A percentile compares a stretch with the other conserved stretches of the same genome.
Conservation (phyloP, 169 alveolate genomes). For the Plasmodium knowlesi region DNA sequence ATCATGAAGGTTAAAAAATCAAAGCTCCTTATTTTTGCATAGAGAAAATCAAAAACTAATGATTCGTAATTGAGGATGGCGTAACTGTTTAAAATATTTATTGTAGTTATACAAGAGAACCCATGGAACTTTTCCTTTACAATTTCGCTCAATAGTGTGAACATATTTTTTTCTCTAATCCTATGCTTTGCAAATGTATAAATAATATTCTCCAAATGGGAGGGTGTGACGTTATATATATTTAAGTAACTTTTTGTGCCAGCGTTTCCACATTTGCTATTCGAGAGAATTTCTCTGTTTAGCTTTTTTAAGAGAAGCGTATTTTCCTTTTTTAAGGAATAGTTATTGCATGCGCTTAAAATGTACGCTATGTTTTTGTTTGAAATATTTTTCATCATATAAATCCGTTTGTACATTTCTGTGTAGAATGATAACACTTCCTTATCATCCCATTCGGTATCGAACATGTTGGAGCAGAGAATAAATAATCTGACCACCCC, state of each 20-base stretch:
- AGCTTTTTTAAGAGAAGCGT: constrained; percentile 17
- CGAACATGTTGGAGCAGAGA: constrained; percentile 8
- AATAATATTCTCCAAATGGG: constrained; percentile 73
- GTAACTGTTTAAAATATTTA: constrained; percentile 66
- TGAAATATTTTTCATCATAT: constrained; percentile 52
- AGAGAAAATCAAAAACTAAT: constrained; percentile 45
- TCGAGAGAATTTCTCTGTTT: constrained; percentile 24
- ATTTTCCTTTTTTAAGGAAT: constrained; percentile 41
- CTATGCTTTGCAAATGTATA: constrained; percentile 66
- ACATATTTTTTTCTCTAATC: constrained; percentile 22
- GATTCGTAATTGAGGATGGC: constrained; percentile 47
- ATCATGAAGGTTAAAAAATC: constrained; percentile 58
- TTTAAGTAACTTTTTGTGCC: not conserved
- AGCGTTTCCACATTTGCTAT: not conserved
- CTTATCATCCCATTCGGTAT: not conserved
- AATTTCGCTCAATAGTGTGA: constrained; percentile 50
- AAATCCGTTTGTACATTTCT: constrained; percentile 40
- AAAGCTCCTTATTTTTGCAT: constrained; percentile 60
- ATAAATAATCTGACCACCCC: constrained; percentile 32
- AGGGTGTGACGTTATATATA: constrained; percentile 64
- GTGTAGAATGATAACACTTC: constrained; percentile 32
- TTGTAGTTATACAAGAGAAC: constrained; percentile 55
- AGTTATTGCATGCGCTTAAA: constrained; percentile 52
- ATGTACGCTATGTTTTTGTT: constrained; percentile 69
- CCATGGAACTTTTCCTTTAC: constrained; percentile 69